A percentile compares a stretch with the other conserved stretches of the same genome.
Conservation (phyloP, 2,329 filamentous ascomycete genomes). For the Pyrenochaeta sp. region DNA sequence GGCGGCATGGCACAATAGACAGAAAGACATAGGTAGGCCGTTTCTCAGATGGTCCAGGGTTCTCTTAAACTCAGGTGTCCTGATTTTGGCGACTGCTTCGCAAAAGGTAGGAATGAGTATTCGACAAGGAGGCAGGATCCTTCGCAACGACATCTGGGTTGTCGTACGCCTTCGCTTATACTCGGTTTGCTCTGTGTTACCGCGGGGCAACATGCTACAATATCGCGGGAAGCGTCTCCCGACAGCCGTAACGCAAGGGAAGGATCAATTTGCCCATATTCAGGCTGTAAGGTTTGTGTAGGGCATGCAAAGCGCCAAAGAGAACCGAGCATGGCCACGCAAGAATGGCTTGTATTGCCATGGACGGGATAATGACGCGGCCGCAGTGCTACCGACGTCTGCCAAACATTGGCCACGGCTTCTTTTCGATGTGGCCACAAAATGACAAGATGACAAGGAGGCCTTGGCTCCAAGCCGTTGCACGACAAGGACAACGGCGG, state of each 20-base stretch:
- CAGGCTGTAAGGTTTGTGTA: conserved; percentile 20
- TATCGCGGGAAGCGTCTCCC: conserved; percentile 22
- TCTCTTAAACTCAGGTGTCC: no score
- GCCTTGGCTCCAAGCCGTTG: conserved; percentile 29
- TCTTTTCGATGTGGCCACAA: conserved; percentile 28
- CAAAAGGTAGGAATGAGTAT: no score
- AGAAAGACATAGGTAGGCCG: no score
- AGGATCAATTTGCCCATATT: conserved; percentile 32
- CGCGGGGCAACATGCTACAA: conserved; percentile 12
- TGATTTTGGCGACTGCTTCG: no score
- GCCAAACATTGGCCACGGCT: conserved; percentile 22
- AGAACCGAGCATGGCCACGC: conserved; percentile 5
- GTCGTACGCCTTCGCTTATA: conserved; percentile 7
- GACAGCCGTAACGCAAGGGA: conserved; percentile 23
- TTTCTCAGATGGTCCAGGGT: no score
- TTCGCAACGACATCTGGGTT: background rate
- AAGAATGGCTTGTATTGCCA: conserved; percentile 21
- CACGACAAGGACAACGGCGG: conserved; percentile 17
- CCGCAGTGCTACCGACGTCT: conserved; percentile 17
- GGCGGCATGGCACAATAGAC: no score
- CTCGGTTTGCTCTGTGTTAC: conserved; percentile 4
- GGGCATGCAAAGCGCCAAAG: conserved; percentile 28
- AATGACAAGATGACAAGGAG: conserved; percentile 25
- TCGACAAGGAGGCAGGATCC: background rate
- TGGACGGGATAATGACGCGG: conserved; percentile 13